These are phyloP conservation scores for Talaromyces nanjingensis DNA, from an alignment of 495 filamentous ascomycete genomes.

Conservation along the genomic window DNA sequence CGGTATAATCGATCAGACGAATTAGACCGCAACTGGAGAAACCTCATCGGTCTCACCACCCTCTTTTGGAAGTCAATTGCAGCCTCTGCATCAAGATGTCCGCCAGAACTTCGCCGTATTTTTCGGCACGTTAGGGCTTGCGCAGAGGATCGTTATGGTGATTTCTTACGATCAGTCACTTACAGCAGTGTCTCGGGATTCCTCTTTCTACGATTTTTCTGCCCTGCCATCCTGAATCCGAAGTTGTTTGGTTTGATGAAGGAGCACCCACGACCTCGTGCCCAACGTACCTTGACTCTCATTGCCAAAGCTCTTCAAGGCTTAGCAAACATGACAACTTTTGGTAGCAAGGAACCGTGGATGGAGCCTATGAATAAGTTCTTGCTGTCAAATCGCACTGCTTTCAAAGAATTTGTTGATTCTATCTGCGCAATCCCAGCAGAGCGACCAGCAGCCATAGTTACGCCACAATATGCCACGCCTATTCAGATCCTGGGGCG, in stretches of 20 bases:
- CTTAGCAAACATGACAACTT: conserved; percentile 85
- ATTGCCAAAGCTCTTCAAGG: conserved; percentile 96
- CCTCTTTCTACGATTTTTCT: conserved; percentile 92
- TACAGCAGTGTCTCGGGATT: conserved; percentile 98
- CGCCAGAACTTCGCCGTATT: conserved; percentile 76
- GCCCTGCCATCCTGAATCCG: conserved; percentile 90
- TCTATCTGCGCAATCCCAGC: conserved; percentile 74
- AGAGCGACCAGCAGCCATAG: conserved; percentile 52
- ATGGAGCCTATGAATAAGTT: conserved; percentile 97
- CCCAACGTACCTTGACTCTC: conserved; percentile 86
- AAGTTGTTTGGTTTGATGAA: conserved; percentile 91
- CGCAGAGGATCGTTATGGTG: conserved; percentile 95
- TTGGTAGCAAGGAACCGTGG: conserved; percentile 93
- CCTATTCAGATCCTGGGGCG: conserved; percentile 86
- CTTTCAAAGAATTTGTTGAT: conserved; percentile 85
- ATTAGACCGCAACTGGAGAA: conserved; percentile 75
- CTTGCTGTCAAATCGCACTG: conserved; percentile 39
- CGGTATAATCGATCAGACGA: conserved; percentile 65
- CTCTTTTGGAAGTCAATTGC: conserved; percentile 81
- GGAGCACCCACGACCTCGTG: conserved; percentile 80
- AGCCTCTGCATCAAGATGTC: conserved; percentile 63
- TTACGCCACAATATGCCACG: conserved; percentile 86
- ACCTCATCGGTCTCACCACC: conserved; percentile 67
- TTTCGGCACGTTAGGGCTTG: conserved; percentile 90
- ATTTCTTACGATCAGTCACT: conserved; percentile 82